Conservation (phyloP, 768 basidiomycete genomes). For the Mycena sanguinolenta region DNA sequence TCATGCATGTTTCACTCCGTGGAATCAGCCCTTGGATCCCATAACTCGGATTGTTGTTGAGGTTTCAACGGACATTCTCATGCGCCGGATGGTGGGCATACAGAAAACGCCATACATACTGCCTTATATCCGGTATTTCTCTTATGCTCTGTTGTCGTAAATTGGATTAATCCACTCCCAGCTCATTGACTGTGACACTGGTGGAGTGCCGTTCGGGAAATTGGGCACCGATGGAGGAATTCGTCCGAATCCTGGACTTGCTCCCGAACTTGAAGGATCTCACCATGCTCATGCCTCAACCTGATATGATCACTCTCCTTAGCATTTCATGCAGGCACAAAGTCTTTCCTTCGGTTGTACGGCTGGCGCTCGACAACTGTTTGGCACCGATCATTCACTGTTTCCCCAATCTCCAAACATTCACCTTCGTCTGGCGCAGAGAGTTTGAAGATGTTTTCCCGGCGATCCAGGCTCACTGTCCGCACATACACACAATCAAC, state of each 20-base stretch:
- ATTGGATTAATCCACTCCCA: background rate
- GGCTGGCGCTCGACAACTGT: background rate
- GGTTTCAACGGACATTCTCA: slow-evolving; percentile 22
- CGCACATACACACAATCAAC: slow-evolving; percentile 8
- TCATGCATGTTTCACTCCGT: background rate
- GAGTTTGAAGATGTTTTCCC: background rate
- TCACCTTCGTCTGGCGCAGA: background rate
- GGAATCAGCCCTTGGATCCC: slow-evolving; percentile 2
- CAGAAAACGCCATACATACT: slow-evolving; percentile 13
- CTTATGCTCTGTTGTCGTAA: background rate
- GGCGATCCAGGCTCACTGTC: background rate
- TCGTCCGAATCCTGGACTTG: slow-evolving; percentile 14
- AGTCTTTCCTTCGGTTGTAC: slow-evolving; percentile 4
- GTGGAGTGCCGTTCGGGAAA: slow-evolving; percentile 11
- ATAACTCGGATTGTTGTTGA: too few relatives aligned
- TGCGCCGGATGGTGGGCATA: slow-evolving; percentile 25
- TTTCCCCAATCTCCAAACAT: slow-evolving; percentile 12
- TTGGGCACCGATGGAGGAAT: slow-evolving; percentile 22
- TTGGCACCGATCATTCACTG: slow-evolving; percentile 6
- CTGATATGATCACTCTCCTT: background rate
- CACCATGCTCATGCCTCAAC: background rate
- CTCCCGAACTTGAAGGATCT: slow-evolving; percentile 13
- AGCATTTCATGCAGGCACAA: background rate
- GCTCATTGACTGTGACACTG: slow-evolving; percentile 9
- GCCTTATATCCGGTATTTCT: slow-evolving; percentile 18